Conservation (phyloP, 257 asterid genomes). For the Paraleonurus japonicus region DNA sequence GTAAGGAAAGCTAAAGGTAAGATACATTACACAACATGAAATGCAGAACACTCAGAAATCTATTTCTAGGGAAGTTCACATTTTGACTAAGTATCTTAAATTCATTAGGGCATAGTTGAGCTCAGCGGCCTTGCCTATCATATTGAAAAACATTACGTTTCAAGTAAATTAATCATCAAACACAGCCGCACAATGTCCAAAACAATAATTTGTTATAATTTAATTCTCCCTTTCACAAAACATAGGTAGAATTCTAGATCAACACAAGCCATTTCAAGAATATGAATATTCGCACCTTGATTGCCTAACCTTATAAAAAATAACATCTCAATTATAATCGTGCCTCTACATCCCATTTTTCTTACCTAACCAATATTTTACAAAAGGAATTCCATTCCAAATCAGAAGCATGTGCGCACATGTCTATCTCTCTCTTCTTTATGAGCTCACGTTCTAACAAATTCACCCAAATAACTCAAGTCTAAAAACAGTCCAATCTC, state of each 20-base stretch:
- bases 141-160: not conserved
- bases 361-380: slow-evolving; percentile 20
- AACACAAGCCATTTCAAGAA: slow-evolving; percentile 11
- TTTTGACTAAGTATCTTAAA: not conserved
- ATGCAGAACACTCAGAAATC: not conserved
- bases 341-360: slow-evolving; percentile 30
- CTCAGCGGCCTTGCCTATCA: not conserved
- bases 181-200: not conserved
- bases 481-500: not conserved
- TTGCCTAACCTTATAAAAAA: not conserved
- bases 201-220: not conserved
- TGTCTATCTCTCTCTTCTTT: not conserved
- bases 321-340: not conserved
- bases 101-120: not conserved
- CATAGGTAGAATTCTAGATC: not conserved
- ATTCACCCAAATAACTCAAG: not conserved
- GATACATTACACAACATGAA: not conserved
- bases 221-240: not conserved
- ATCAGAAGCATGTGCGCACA: slow-evolving; percentile 21
- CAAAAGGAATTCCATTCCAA: slow-evolving; percentile 2
- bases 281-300: slow-evolving; percentile 15
- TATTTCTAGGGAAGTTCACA: not conserved
- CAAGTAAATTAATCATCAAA: not conserved
- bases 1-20: not conserved
- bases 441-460: not conserved